Conservation (phyloP, 2,329 filamentous ascomycete species). For the Venturia carpophila region DNA sequence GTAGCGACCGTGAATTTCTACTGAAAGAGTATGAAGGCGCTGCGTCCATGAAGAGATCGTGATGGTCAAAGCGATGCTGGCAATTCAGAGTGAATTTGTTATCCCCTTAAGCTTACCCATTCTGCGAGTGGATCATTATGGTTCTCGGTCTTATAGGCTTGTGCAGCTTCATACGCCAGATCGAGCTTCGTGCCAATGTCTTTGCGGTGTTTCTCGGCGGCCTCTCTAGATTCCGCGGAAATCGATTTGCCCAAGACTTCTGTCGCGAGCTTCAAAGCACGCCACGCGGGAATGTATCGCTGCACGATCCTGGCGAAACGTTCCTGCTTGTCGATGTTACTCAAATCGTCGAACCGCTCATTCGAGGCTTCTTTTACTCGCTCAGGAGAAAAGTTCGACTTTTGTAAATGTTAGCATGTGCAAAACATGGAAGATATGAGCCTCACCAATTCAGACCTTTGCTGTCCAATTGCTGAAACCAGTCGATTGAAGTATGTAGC, state of each 20-base stretch:
- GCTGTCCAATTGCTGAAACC: neutral
- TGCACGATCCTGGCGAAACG: neutral
- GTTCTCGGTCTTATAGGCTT: neutral
- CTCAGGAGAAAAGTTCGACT: neutral
- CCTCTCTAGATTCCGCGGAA: neutral
- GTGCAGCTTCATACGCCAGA: neutral
- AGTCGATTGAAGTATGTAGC: conserved; percentile 14
- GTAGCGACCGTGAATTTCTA: too few species aligned
- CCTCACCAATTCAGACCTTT: conserved; percentile 8
- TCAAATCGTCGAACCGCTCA: neutral
- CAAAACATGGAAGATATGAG: neutral
- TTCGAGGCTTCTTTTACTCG: neutral
- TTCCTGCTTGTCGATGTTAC: neutral
- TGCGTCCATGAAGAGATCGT: too few species aligned
- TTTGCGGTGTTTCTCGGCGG: neutral
- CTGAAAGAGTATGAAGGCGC: too few species aligned
- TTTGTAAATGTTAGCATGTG: neutral
- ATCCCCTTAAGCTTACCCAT: neutral
- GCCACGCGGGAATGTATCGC: neutral
- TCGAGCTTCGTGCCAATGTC: conserved; percentile 5
- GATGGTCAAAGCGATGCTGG: too few species aligned
- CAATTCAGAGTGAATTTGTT: neutral
- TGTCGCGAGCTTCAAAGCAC: conserved; percentile 2
- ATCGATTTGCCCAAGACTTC: neutral
- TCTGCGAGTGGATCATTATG: neutral